These are phyloP conservation scores for Heliosperma pusillum DNA, from an alignment of 148 eudicot genomes.

Conservation along the genomic window DNA sequence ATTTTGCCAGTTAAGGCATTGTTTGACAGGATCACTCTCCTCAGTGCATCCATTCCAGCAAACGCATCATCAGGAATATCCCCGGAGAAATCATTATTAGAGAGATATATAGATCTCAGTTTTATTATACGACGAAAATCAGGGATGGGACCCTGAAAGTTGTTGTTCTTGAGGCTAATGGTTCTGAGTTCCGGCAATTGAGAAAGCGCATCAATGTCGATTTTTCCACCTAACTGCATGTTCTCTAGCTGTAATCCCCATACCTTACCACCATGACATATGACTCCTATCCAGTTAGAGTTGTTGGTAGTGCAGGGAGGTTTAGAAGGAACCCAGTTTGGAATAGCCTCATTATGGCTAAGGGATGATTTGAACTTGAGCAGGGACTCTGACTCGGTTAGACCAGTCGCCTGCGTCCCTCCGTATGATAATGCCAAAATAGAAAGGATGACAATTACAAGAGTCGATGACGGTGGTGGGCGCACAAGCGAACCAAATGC, in stretches of 20 bases:
- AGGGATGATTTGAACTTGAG: conserved; percentile 52
- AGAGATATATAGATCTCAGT: conserved; percentile 48
- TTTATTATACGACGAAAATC: conserved; percentile 38
- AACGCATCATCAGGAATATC: conserved; percentile 62
- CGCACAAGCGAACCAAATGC: conserved; percentile 45
- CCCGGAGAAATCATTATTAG: conserved; percentile 61
- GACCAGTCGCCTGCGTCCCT: conserved; percentile 10
- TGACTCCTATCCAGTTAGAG: conserved; percentile 58
- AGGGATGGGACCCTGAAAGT: conserved; percentile 57
- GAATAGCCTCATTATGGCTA: conserved; percentile 28
- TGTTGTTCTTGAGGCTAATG: conserved; percentile 60
- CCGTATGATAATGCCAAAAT: conserved; percentile 9
- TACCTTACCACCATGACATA: conserved; percentile 44
- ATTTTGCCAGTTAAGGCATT: conserved; percentile 59
- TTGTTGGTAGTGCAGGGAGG: conserved; percentile 43
- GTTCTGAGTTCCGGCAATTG: conserved; percentile 44
- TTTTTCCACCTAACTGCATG: conserved; percentile 51
- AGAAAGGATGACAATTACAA: conserved; percentile 18
- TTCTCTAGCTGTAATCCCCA: conserved; percentile 76
- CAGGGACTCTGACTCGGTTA: conserved; percentile 39
- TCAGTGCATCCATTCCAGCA: conserved; percentile 55
- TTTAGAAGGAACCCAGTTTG: conserved; percentile 49
- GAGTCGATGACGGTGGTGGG: conserved; percentile 29
- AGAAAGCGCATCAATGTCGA: conserved; percentile 47
- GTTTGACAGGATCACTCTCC: conserved; percentile 54